Evolutionary conservation across 176 grass and related monocot genomes (phyloP), one percentile per base, ranked within the genome.

Genomic region (Lolium multiflorum): DNA sequence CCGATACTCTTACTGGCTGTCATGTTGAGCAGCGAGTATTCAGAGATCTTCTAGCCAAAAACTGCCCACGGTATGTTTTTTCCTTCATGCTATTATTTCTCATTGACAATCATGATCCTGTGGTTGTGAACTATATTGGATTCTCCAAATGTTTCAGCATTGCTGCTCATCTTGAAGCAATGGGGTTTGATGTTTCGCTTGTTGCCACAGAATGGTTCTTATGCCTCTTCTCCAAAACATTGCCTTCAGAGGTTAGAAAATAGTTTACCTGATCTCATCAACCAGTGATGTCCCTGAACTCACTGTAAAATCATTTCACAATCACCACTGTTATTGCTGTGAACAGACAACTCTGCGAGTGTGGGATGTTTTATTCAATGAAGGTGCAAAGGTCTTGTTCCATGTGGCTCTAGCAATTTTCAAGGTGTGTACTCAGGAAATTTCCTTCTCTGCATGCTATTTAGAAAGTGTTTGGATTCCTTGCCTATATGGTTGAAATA

Each of bases 21-120:
- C 97, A 99, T 91, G 97, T 99, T n/a, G 94, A 99, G 65, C 97
- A 99, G 78, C 88, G 97, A 58, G 97, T 99, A 59, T 96, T 99
- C 85, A 99, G 92, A 84, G 94, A 99, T 85, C 87, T 99, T 22
- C 94, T 99, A 25, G 74, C 97, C 13, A 99, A 99, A 88, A 99
- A 99, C 51, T 96, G 97, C 39, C 97, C 97, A 63, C 94, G 89
- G 97, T 98, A 80, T 41, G 46, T n/a, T 58, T 18, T 52, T 37
- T 7, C 24, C 25, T 43, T 11, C 78, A 51, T 84, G 39, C 78
- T 17, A 54, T 18, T 2, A 65, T 5, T 77, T 37, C 47, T 63
- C 13, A 63, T 20, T 35, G 41, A 20, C 18, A 37, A 69, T 26
- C 25, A 55, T 72, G 5, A 43, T 58, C 14, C 6, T 11, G 10